phyloP scores from a whole-genome alignment of 1,284 basidiomycete species.

The Tremellales sp. region DNA sequence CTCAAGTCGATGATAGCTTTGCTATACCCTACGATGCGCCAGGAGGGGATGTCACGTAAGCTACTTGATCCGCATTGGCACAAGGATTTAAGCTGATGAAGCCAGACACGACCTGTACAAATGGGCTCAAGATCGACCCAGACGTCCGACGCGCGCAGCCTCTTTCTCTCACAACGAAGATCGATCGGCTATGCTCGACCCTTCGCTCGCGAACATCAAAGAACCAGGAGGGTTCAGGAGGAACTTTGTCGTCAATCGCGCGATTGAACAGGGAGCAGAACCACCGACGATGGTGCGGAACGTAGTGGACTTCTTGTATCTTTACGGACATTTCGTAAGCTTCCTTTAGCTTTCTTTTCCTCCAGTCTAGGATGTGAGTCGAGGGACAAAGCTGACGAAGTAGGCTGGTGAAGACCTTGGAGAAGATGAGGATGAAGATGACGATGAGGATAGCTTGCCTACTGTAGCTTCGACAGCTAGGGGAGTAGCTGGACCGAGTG shows the following conservation, averaged over 20 bases:
- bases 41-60: slow-evolving; percentile 86
- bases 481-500: neutral
- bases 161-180: slow-evolving; percentile 64
- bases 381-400: slow-evolving; percentile 2
- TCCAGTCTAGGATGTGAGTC: too few relatives aligned
- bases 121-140: slow-evolving; percentile 72
- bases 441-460: slow-evolving; percentile 49
- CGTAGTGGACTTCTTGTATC: slow-evolving; percentile 86
- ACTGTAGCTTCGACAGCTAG: slow-evolving; percentile 47
- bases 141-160: slow-evolving; percentile 55
- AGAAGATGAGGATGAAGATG: slow-evolving; percentile 66
- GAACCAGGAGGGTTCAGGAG: slow-evolving; percentile 90
- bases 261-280: slow-evolving; percentile 62
- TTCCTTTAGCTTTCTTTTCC: too few relatives aligned
- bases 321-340: slow-evolving; percentile 91
- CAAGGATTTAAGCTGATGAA: slow-evolving; percentile 8
- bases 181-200: slow-evolving; percentile 55
- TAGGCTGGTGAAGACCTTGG: slow-evolving; percentile 93
- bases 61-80: slow-evolving; percentile 28
- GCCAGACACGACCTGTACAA: slow-evolving; percentile 89
- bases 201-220: slow-evolving; percentile 82
- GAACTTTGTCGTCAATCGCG: slow-evolving; percentile 72
- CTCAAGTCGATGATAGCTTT: slow-evolving; percentile 50
- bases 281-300: slow-evolving; percentile 68
- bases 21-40: slow-evolving; percentile 77